Conservation (phyloP, 2,329 filamentous ascomycete genomes). For the Diplodia sapinea region DNA sequence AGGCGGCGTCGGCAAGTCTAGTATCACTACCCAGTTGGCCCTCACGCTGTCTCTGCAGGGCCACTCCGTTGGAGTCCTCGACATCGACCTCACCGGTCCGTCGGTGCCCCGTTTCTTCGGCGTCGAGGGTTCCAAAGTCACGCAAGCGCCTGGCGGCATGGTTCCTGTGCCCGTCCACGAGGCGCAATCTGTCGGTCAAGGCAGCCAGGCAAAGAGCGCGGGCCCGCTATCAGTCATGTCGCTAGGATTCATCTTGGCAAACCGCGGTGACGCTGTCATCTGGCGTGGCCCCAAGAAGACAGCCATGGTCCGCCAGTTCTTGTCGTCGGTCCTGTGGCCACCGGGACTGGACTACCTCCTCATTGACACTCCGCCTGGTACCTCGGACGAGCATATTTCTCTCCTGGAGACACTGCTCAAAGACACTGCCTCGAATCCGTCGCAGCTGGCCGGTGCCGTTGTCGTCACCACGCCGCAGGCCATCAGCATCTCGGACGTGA, state of each 20-base stretch:
- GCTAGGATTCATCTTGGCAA: conserved; percentile 84
- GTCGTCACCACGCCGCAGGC: conserved; percentile 97
- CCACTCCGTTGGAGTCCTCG: conserved; percentile 89
- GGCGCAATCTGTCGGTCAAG: conserved; percentile 45
- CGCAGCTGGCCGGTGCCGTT: conserved; percentile 83
- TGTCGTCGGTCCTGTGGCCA: conserved; percentile 87
- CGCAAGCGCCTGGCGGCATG: conserved; percentile 90
- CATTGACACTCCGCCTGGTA: conserved; percentile 95
- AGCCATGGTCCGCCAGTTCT: conserved; percentile 96
- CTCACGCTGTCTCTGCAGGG: conserved; percentile 85
- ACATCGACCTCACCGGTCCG: conserved; percentile 93
- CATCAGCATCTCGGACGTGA: conserved; percentile 89
- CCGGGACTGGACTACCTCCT: conserved; percentile 85
- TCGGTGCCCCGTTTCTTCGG: conserved; percentile 95
- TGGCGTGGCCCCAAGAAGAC: conserved; percentile 99
- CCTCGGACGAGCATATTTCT: conserved; percentile 57
- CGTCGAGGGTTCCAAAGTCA: conserved; percentile 87
- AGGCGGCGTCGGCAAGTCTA: conserved; percentile 97
- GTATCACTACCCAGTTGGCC: conserved; percentile 94
- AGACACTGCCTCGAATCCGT: conserved; percentile 50
- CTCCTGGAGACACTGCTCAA: conserved; percentile 61
- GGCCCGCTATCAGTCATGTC: conserved; percentile 85
- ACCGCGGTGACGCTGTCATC: conserved; percentile 87
- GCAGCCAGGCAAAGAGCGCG: conserved; percentile 38
- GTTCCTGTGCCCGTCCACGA: conserved; percentile 84